Evolutionary conservation across 1,139 yeast genomes (phyloP).

Genomic region (Hyphopichia pseudoburtonii): DNA sequence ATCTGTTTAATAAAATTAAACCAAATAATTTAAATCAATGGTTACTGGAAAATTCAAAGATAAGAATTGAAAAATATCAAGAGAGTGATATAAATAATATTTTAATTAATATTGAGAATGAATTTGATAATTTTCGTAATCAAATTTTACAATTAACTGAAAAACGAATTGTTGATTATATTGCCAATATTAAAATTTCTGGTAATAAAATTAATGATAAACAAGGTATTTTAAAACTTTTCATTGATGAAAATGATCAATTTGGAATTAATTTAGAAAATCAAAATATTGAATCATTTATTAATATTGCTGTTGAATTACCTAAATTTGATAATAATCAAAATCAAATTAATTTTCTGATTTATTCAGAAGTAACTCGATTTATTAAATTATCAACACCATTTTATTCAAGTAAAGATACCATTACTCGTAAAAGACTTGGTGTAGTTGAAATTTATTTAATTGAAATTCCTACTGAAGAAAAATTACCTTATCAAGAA

Average conservation of each 20-base stretch:
- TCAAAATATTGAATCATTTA: conserved; percentile 32
- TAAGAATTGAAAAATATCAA: conserved; percentile 32
- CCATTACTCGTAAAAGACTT: conserved; percentile 19
- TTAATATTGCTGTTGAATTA: conserved; percentile 13
- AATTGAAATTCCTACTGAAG: conserved; percentile 18
- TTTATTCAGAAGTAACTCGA: conserved; percentile 4
- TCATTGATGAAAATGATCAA: conserved; percentile 31
- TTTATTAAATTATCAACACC: conserved; percentile 39
- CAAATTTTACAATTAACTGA: conserved; percentile 31
- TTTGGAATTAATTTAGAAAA: conserved; percentile 23
- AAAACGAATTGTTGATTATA: conserved; percentile 21
- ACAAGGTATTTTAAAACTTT: conserved; percentile 10
- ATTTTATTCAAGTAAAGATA: conserved; percentile 21
- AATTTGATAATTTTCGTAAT: conserved; percentile 33
- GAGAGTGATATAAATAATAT: conserved; percentile 32
- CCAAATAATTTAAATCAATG: conserved; percentile 10
- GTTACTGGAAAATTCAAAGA: conserved; percentile 11
- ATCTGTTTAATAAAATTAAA: conserved; percentile 13
- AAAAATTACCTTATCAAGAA: conserved; percentile 10
- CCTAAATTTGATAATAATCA: conserved; percentile 7
- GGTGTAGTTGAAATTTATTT: conserved; percentile 37
- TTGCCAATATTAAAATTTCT: conserved; percentile 9
- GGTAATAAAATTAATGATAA: conserved; percentile 5
- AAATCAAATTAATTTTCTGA: conserved; percentile 10
- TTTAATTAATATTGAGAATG: conserved; percentile 36